Base-by-base conservation (phyloP, 306 rosid species). In the Cicer chorassanicum region DNA sequence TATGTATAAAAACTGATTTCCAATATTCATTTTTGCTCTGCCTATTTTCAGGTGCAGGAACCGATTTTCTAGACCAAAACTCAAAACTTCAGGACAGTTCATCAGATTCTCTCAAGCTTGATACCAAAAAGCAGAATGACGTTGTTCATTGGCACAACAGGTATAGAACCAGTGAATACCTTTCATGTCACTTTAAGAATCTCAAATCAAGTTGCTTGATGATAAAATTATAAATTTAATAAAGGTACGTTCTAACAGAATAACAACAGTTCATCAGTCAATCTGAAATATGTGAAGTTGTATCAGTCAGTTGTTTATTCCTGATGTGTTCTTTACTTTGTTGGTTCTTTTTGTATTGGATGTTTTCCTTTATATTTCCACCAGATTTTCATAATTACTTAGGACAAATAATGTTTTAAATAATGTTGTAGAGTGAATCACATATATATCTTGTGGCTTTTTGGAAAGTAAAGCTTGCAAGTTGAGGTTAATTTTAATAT, bases 71-170 rank as follows among this genome's bases (percentile, higher is more conserved):
- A 11, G 94, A 90, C 41, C 89, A 87, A 65, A 89, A 82, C 88
- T 60, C 93, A 1, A 92, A 89, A 83, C 73, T 75, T 76, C 96
- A 89, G 80, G 88, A 80, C 14, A 83, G 92, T 73, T 64, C 81
- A n/a, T 76, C 87, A 0, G 98, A 87, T 68, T 77, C 92, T 78
- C 85, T 81, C 15, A 95, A 86, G 81, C 75, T 75, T 76, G 99
- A 92, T 75, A 88, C 82, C 14, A 90, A 89, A 81, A 89, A 83
- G 81, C 92, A 87, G 77, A 92, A 85, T 86, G 97, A 92, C 68
- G 88, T 67, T 65, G 89, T 95, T 83, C 97, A 90, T 74, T 95
- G 99, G 98, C 98, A 95, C 82, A 77, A 86, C 43, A 92, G 96
- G 98, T 89, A 86, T 70, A 38, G 56, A 76, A 54, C 54, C 63